Conservation (phyloP, 148 eudicot species). For the Silene latifolia region DNA sequence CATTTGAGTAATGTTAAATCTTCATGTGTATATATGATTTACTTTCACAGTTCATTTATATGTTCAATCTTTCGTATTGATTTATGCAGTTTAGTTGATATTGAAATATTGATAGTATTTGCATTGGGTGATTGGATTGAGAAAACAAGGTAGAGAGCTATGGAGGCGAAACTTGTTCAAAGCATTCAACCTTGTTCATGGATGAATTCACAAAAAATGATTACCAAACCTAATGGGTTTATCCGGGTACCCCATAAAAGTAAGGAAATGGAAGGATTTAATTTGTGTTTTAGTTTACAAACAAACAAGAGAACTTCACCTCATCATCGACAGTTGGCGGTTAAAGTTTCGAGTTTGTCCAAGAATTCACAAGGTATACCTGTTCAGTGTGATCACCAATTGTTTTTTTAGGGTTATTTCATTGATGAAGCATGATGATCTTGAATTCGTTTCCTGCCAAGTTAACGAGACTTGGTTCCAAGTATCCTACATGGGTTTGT, state of each 20-base stretch:
- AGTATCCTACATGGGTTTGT: no score
- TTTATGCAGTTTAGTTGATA: not conserved
- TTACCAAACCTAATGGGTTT: conserved; percentile 35
- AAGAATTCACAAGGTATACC: conserved; percentile 46
- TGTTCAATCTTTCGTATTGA: not conserved
- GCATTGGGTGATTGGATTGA: conserved; percentile 18
- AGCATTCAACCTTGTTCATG: conserved; percentile 43
- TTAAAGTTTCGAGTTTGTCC: conserved; percentile 49
- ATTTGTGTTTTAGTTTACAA: conserved; percentile 27
- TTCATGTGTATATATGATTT: not conserved
- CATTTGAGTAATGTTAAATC: not conserved
- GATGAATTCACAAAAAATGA: conserved; percentile 36
- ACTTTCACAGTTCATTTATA: not conserved
- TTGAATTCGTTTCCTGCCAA: not conserved
- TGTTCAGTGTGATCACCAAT: not conserved
- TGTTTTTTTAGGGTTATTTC: not conserved
- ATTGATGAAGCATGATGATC: not conserved
- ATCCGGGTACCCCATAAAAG: conserved; percentile 32
- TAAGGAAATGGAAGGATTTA: conserved; percentile 32
- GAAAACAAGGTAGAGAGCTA: conserved; percentile 23
- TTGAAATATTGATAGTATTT: not conserved
- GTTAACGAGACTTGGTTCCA: not conserved
- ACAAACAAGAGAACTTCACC: conserved; percentile 27
- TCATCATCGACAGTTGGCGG: conserved; percentile 21
- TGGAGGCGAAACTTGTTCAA: conserved; percentile 55